Conservation (phyloP, 106 monocot genomes). For the Triglochin maritima region DNA sequence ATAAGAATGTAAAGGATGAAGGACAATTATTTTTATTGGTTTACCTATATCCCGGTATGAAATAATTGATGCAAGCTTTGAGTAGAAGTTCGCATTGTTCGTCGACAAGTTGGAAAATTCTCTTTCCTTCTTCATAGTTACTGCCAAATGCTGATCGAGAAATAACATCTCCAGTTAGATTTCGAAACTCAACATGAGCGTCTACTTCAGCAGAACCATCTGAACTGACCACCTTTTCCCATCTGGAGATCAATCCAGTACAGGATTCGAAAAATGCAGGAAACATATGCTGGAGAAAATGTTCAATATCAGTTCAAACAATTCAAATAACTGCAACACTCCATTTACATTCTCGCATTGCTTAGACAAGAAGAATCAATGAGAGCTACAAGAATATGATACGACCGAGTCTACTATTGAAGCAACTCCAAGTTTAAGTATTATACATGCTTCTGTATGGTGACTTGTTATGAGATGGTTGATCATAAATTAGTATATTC, state of each 20-base stretch:
- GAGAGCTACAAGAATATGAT: too few species aligned
- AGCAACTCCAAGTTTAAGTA: too few species aligned
- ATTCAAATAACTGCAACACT: too few species aligned
- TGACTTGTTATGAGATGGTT: too few species aligned
- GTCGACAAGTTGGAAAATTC: slow-evolving; percentile 8
- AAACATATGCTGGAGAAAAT: slow-evolving; percentile 7
- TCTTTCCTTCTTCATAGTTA: slow-evolving; percentile 12
- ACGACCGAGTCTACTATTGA: too few species aligned
- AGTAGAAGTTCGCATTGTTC: slow-evolving; percentile 8
- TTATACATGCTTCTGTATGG: too few species aligned
- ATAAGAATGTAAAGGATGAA: too few species aligned
- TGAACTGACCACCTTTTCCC: slow-evolving; percentile 12
- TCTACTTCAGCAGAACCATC: slow-evolving; percentile 26
- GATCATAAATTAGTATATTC: too few species aligned
- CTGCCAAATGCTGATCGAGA: slow-evolving; percentile 31
- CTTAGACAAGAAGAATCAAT: too few species aligned
- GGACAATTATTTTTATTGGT: background rate
- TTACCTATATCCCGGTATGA: slow-evolving; percentile 51
- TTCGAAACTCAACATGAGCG: slow-evolving; percentile 47
- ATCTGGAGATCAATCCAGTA: slow-evolving; percentile 2
- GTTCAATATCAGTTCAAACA: too few species aligned
- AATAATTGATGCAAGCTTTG: slow-evolving; percentile 1
- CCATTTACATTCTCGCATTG: too few species aligned
- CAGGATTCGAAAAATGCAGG: slow-evolving; percentile 15
- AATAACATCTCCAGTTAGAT: slow-evolving; percentile 56